Evolutionary conservation across 2,329 filamentous ascomycete genomes (phyloP).

Genomic region (Mollisia scopiformis): DNA sequence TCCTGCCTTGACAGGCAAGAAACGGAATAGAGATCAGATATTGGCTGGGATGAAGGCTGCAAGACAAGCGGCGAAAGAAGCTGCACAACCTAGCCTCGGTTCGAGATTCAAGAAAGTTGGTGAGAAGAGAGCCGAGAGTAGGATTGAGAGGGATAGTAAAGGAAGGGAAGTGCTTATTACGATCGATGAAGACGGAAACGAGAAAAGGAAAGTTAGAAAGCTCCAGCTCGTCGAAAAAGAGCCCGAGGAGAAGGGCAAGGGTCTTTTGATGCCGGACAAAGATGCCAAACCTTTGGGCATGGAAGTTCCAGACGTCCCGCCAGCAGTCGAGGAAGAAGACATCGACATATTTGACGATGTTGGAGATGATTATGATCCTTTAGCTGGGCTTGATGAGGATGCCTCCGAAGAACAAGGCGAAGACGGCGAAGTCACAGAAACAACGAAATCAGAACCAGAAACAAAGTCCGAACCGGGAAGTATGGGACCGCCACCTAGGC

Average conservation of each 20-base stretch:
- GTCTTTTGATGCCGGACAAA: slow-evolving; percentile 55
- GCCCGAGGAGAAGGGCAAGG: slow-evolving; percentile 40
- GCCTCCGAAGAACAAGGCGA: slow-evolving; percentile 41
- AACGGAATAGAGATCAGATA: slow-evolving; percentile 68
- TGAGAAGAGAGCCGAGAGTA: slow-evolving; percentile 53
- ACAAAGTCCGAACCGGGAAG: slow-evolving; percentile 19
- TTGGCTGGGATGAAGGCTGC: slow-evolving; percentile 68
- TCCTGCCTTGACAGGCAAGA: slow-evolving; percentile 57
- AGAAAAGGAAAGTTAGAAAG: slow-evolving; percentile 66
- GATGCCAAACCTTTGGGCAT: slow-evolving; percentile 63
- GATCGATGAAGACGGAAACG: slow-evolving; percentile 66
- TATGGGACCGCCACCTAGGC: slow-evolving; percentile 53
- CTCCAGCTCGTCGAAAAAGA: slow-evolving; percentile 45
- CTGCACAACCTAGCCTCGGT: slow-evolving; percentile 54
- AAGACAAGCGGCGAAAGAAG: slow-evolving; percentile 58
- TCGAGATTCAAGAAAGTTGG: slow-evolving; percentile 69
- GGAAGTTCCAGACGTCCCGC: slow-evolving; percentile 63
- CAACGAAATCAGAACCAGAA: neutral
- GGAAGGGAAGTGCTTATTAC: slow-evolving; percentile 68
- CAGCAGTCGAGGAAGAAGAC: slow-evolving; percentile 51
- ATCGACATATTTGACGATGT: slow-evolving; percentile 70
- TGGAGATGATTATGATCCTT: slow-evolving; percentile 68
- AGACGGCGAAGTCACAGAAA: slow-evolving; percentile 5
- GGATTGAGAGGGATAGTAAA: slow-evolving; percentile 63
- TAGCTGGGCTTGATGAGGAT: slow-evolving; percentile 57